Evolutionary conservation across 1,284 basidiomycete genomes (phyloP).

Genomic region (Rugosomyces carneus): DNA sequence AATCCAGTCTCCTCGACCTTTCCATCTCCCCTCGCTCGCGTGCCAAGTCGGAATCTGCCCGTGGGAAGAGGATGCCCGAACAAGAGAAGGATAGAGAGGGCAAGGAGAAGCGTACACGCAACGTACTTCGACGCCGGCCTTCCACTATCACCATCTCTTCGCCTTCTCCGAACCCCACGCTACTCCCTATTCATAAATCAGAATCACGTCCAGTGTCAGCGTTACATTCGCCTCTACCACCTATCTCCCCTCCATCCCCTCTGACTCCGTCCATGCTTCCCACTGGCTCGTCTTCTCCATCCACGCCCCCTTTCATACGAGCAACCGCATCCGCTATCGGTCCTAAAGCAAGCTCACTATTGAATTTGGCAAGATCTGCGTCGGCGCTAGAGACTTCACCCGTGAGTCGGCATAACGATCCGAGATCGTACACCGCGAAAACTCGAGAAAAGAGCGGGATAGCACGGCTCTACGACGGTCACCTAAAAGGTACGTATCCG

Average conservation of each 20-base stretch:
- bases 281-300: not conserved
- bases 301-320: not conserved
- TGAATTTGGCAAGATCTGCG: no score
- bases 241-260: conserved; percentile 11
- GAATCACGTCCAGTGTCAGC: not conserved
- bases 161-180: no score
- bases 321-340: not conserved
- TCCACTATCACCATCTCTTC: conserved; percentile 5
- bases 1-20: not conserved
- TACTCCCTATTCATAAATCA: no score
- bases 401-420: no score
- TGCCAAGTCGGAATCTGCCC: not conserved
- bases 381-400: no score
- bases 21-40: not conserved
- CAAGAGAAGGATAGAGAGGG: not conserved
- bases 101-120: conserved; percentile 27
- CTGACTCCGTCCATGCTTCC: conserved; percentile 4
- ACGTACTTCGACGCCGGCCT: conserved; percentile 42
- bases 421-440: no score
- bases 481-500: no score
- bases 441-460: no score
- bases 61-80: not conserved
- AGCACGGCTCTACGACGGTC: no score
- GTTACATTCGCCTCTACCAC: conserved; percentile 10
- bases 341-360: not conserved